Conservation (phyloP, 1,139 yeast genomes). For the Magnusiomyces starmeri region DNA sequence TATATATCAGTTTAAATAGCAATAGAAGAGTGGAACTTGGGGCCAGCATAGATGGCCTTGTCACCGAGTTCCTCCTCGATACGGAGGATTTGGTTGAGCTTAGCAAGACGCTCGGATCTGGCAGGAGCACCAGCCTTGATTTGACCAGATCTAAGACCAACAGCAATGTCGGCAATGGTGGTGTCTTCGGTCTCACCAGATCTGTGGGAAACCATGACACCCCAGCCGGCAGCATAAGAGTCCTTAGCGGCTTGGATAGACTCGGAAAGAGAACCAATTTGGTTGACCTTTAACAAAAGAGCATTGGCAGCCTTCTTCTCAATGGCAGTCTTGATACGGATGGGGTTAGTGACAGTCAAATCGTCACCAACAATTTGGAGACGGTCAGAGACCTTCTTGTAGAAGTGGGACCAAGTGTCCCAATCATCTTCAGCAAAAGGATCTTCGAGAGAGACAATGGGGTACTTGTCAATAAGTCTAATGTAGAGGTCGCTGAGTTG, state of each 20-base stretch:
- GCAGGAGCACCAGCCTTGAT: constrained; percentile 99
- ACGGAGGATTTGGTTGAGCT: constrained; percentile 85
- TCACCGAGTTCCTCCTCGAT: constrained; percentile 95
- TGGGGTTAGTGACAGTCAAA: constrained; percentile 95
- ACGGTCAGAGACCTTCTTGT: constrained; percentile 51
- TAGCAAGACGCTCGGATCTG: constrained; percentile 98
- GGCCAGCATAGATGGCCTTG: constrained; percentile 92
- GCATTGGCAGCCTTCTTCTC: constrained; percentile 92
- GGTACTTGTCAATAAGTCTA: constrained; percentile 74
- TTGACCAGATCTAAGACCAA: constrained; percentile 96
- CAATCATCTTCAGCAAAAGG: constrained; percentile 99
- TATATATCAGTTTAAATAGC: constrained; percentile 18
- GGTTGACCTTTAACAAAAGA: constrained; percentile 88
- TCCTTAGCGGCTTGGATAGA: constrained; percentile 89
- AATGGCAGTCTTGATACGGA: constrained; percentile 87
- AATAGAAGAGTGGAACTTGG: constrained; percentile 54
- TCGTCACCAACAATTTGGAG: constrained; percentile 94
- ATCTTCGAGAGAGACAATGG: constrained; percentile 95
- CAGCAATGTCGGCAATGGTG: constrained; percentile 92
- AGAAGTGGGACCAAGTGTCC: constrained; percentile 92
- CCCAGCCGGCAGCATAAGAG: constrained; percentile 90
- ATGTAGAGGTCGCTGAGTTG: constrained; percentile 79
- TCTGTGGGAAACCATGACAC: constrained; percentile 96
- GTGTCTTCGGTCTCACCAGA: constrained; percentile 99
- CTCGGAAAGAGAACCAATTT: constrained; percentile 82